Percentiles rank a stretch among this genome's conserved stretches.
Evolutionary conservation across 129 eudicot species (phyloP).

Genomic region (Chrysanthemum lavandulifolium): DNA sequence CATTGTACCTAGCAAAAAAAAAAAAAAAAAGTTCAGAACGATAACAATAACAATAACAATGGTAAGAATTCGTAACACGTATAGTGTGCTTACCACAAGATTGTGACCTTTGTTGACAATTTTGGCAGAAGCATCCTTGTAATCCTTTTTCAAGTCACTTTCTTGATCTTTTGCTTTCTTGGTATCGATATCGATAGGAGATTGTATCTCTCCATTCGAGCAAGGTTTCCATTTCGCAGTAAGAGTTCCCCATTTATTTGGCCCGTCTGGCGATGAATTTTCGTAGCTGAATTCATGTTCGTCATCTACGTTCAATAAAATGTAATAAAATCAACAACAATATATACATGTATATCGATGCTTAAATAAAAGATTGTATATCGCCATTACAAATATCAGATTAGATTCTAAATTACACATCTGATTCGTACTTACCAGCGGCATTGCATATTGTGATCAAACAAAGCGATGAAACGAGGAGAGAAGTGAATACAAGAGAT

Average conservation of each 20-base stretch:
- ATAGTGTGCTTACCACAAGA: conserved; percentile 30
- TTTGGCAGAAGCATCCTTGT: conserved; percentile 44
- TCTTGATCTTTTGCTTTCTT: conserved; percentile 10
- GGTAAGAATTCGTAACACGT: neutral
- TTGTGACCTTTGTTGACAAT: conserved; percentile 36
- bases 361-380: neutral
- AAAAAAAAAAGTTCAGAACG: neutral
- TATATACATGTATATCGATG: neutral
- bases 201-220: conserved; percentile 36
- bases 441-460: conserved; percentile 30
- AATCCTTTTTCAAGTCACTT: conserved; percentile 28
- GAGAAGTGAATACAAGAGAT: conserved; percentile 24
- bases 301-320: conserved; percentile 3
- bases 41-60: neutral
- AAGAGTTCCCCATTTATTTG: conserved; percentile 44
- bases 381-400: neutral
- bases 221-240: conserved; percentile 32
- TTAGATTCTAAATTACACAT: neutral
- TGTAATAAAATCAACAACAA: neutral
- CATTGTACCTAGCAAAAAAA: conserved; percentile 43
- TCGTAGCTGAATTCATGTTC: conserved; percentile 29
- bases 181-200: conserved; percentile 41
- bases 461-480: conserved; percentile 26
- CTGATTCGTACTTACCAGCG: neutral
- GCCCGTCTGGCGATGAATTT: conserved; percentile 28